phyloP scores from a whole-genome alignment of 192 early-diverging fungal species.

The Backusella mclennaniae region DNA sequence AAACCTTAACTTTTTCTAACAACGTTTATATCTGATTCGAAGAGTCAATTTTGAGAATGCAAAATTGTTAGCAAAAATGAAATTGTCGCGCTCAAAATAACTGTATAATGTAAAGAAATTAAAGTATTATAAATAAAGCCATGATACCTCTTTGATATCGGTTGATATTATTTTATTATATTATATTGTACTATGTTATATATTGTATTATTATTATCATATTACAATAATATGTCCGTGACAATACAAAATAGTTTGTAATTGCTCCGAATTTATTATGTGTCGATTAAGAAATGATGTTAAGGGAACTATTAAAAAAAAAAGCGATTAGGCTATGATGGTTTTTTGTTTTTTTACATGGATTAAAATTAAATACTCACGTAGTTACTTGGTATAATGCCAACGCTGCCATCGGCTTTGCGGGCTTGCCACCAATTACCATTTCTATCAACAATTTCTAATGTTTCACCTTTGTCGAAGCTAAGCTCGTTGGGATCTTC shows the following conservation, averaged over 20 bases:
- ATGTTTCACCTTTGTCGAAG: slow-evolving; percentile 81
- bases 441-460: slow-evolving; percentile 87
- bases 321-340: background rate
- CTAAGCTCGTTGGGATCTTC: slow-evolving; percentile 89
- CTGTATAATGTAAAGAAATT: no score
- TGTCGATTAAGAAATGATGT: background rate
- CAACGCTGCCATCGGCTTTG: slow-evolving; percentile 73
- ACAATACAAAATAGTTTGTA: slow-evolving; percentile 1
- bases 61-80: no score
- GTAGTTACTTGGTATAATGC: slow-evolving; percentile 93
- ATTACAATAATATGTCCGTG: background rate
- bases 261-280: background rate
- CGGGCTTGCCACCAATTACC: slow-evolving; percentile 98
- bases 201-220: background rate
- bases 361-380: slow-evolving; percentile 4
- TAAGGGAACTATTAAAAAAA: background rate
- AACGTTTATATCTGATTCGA: no score
- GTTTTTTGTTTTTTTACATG: no score
- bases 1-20: no score
- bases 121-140: background rate
- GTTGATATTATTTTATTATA: background rate
- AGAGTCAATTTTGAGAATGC: no score
- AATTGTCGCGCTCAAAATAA: no score
- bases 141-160: background rate
- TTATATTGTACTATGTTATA: background rate